Evolutionary conservation across 1,284 basidiomycete species (phyloP).

Genomic region (Cryptococcus neoformans): DNA sequence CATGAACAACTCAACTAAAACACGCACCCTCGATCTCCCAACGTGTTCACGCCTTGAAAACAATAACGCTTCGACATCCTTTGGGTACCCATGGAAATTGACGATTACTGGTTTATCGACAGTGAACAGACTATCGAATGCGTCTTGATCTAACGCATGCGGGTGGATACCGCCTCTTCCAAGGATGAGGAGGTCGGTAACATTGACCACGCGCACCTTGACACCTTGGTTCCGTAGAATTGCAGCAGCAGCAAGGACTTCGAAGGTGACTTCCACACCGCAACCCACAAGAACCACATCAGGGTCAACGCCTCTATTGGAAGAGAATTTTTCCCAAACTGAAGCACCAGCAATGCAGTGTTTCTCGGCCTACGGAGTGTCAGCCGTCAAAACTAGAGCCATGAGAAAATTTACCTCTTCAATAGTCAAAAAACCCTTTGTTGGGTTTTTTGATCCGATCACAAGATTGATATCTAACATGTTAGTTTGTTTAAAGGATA

Average conservation of each 20-base stretch:
- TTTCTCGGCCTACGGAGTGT: conserved; percentile 40
- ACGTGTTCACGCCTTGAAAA: conserved; percentile 46
- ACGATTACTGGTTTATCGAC: conserved; percentile 65
- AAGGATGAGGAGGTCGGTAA: conserved; percentile 70
- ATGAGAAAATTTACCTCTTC: conserved; percentile 42
- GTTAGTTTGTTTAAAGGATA: conserved; percentile 1
- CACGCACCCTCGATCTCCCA: conserved; percentile 39
- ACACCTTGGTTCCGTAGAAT: conserved; percentile 64
- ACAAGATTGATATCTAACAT: conserved; percentile 52
- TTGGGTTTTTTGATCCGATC: conserved; percentile 76
- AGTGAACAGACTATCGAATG: conserved; percentile 70
- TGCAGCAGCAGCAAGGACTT: conserved; percentile 62
- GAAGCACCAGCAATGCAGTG: conserved; percentile 70
- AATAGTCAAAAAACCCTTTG: conserved; percentile 39
- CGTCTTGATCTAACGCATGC: conserved; percentile 64
- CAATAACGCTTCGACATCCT: conserved; percentile 44
- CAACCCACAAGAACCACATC: conserved; percentile 54
- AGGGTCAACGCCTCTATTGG: conserved; percentile 52
- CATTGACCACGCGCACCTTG: conserved; percentile 74
- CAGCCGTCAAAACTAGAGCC: background rate
- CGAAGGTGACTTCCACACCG: conserved; percentile 53
- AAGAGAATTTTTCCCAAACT: conserved; percentile 52
- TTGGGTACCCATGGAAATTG: conserved; percentile 70
- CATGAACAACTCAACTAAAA: background rate
- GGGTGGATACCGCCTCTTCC: conserved; percentile 66